A percentile compares a stretch with the other conserved stretches of the same genome.
Conservation (phyloP, 805 yeast species). For the Metschnikowia orientalis region DNA sequence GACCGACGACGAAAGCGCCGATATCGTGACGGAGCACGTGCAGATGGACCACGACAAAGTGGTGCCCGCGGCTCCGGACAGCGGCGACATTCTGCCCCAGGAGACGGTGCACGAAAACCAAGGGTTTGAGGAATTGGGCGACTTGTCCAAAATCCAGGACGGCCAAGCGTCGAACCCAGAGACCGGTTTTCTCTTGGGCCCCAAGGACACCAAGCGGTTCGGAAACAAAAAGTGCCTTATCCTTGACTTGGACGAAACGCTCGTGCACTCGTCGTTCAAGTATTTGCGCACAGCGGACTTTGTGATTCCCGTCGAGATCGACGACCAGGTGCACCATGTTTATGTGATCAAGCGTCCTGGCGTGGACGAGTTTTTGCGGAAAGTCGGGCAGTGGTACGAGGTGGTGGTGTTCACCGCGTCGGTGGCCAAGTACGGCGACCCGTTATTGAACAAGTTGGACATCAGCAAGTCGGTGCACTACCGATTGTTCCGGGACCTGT, state of each 20-base stretch:
- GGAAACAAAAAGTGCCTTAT: slow-evolving; percentile 78
- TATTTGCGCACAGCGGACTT: slow-evolving; percentile 90
- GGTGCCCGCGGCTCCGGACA: neutral
- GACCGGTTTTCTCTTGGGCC: slow-evolving; percentile 63
- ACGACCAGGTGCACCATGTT: slow-evolving; percentile 86
- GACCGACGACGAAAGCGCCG: slow-evolving; percentile 1
- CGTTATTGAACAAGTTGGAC: slow-evolving; percentile 85
- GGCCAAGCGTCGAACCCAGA: slow-evolving; percentile 63
- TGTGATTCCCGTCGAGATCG: slow-evolving; percentile 96
- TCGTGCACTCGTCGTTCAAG: slow-evolving; percentile 93
- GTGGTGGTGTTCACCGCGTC: slow-evolving; percentile 97
- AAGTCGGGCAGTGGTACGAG: slow-evolving; percentile 83
- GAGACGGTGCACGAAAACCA: neutral
- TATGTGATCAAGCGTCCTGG: slow-evolving; percentile 98
- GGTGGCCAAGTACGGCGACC: slow-evolving; percentile 94
- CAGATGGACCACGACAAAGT: slow-evolving; percentile 1
- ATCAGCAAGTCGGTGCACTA: slow-evolving; percentile 75
- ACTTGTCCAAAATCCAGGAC: slow-evolving; percentile 60
- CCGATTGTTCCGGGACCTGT: slow-evolving; percentile 88
- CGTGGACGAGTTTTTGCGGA: slow-evolving; percentile 83
- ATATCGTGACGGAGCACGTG: slow-evolving; percentile 2
- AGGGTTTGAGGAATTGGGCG: slow-evolving; percentile 21
- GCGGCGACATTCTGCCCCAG: neutral
- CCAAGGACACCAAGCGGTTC: slow-evolving; percentile 43
- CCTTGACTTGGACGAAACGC: slow-evolving; percentile 90